A percentile compares a stretch with the other conserved stretches of the same genome.
phyloP scores from a whole-genome alignment of 768 basidiomycete genomes.

The Russula abietina region DNA sequence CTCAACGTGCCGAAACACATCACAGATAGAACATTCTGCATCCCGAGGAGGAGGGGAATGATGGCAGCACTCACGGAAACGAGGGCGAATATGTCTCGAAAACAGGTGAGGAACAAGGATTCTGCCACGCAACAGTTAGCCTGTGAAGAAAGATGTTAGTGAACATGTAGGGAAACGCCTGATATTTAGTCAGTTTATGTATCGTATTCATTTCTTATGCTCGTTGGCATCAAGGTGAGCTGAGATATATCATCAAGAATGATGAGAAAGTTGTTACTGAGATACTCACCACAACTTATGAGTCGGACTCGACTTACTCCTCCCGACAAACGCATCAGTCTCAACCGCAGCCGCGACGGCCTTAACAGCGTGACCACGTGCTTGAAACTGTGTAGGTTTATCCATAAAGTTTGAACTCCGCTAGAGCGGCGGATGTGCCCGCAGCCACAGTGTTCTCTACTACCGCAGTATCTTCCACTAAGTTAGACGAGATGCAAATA shows the following conservation, averaged over 20 bases:
- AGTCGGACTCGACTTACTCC: no score
- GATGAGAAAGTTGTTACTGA: no score
- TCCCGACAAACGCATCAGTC: no score
- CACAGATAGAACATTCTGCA: conserved; percentile 42
- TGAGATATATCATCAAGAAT: conserved; percentile 39
- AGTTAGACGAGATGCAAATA: conserved; percentile 43
- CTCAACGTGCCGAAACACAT: conserved; percentile 56
- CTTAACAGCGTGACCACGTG: no score
- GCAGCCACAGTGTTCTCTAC: not conserved
- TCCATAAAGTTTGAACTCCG: conserved; percentile 1
- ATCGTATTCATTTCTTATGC: conserved; percentile 52
- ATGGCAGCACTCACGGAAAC: conserved; percentile 30
- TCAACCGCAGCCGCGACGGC: no score
- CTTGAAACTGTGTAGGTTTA: conserved; percentile 22
- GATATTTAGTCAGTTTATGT: conserved; percentile 34
- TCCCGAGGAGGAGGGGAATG: conserved; percentile 32
- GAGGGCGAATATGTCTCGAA: not conserved
- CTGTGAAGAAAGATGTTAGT: conserved; percentile 9
- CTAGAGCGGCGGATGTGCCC: not conserved
- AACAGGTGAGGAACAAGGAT: not conserved
- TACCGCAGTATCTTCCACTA: no score
- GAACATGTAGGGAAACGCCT: not conserved
- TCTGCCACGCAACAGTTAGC: not conserved
- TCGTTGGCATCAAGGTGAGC: conserved; percentile 56
- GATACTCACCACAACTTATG: no score